Evolutionary conservation across 1,284 basidiomycete species (phyloP), one percentile per base, ranked within the genome.

Genomic region (Leccinum fuscescens): DNA sequence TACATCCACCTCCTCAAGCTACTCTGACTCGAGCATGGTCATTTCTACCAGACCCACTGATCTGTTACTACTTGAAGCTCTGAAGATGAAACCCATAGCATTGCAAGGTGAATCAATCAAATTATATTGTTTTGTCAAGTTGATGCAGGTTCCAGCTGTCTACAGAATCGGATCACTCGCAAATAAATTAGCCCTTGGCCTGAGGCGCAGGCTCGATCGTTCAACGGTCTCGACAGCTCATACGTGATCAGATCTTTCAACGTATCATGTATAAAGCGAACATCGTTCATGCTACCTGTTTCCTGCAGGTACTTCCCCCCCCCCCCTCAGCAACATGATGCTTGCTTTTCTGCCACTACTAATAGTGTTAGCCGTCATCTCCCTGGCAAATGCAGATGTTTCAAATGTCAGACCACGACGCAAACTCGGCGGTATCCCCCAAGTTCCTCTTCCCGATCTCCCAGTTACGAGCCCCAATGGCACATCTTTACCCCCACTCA

Each of bases 401-500:
- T 55, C 29, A 27, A 64, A 59, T 44, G 61, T 60, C 20, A 68
- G 74, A 54, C 64, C 63, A 5, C 65, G 63, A 11, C 61, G 69
- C 3, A 59, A 35, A 55, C 62, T 63, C 9, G 6, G 39, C 5
- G 6, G 39, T 15, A 52, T 73, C 15, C 69, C 67, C 11, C 24
- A 27, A 20, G 20, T 74, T 39, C 24, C 70, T 2, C 39, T 63
- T 1, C 57, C 62, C 3, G 61, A 64, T 31, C 59, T 37, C 37
- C 6, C 24, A 3, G 17, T 62, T 42, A 62, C 31, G 5, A 59
- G 61, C 35, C 63, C 54, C 8, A 68, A 71, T 12, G 71, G 69
- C 31, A 70, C 72, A 12, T 52, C 22, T 4, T 56, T 65, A n/a
- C 72, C 72, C 3, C 15, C 62, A 6, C 56, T 67, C 29, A 84